Conservation (phyloP, 805 yeast species). For the Ogataea philodendri region DNA sequence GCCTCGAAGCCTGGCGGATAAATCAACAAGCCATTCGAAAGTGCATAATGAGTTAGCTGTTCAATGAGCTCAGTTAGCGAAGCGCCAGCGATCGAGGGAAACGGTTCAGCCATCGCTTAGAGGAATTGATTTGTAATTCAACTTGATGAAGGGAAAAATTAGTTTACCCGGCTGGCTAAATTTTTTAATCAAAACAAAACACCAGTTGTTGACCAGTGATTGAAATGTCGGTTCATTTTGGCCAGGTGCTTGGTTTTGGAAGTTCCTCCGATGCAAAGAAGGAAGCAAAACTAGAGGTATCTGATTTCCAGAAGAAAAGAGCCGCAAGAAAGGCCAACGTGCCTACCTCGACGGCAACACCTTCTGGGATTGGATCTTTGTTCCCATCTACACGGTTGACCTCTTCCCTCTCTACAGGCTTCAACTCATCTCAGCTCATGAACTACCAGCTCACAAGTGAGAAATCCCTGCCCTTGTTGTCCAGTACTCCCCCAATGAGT, state of each 20-base stretch:
- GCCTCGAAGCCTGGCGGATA: constrained; percentile 57
- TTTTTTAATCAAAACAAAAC: constrained; percentile 10
- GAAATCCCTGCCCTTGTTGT: constrained; percentile 44
- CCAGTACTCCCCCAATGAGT: constrained; percentile 50
- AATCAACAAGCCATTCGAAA: constrained; percentile 80
- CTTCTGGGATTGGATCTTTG: constrained; percentile 16
- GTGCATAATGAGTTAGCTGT: constrained; percentile 64
- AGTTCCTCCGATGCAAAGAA: constrained; percentile 11
- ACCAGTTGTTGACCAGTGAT: constrained; percentile 3
- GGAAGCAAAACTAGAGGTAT: constrained; percentile 22
- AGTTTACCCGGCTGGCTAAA: constrained; percentile 12
- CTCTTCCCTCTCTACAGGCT: constrained; percentile 15
- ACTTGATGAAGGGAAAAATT: too few species aligned
- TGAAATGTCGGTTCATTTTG: constrained; percentile 30
- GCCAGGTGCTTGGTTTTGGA: constrained; percentile 29
- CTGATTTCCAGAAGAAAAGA: constrained; percentile 30
- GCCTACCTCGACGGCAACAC: constrained; percentile 4
- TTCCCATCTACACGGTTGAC: constrained; percentile 9
- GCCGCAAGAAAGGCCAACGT: constrained; percentile 25
- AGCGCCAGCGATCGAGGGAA: constrained; percentile 3
- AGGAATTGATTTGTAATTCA: constrained; percentile 6
- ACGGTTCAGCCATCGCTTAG: constrained; percentile 4
- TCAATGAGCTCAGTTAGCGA: constrained; percentile 11
- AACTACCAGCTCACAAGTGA: constrained; percentile 20
- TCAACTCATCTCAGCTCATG: constrained; percentile 18